Evolutionary conservation across 2,329 filamentous ascomycete genomes (phyloP).

Genomic region (Didymellaceae sp.): DNA sequence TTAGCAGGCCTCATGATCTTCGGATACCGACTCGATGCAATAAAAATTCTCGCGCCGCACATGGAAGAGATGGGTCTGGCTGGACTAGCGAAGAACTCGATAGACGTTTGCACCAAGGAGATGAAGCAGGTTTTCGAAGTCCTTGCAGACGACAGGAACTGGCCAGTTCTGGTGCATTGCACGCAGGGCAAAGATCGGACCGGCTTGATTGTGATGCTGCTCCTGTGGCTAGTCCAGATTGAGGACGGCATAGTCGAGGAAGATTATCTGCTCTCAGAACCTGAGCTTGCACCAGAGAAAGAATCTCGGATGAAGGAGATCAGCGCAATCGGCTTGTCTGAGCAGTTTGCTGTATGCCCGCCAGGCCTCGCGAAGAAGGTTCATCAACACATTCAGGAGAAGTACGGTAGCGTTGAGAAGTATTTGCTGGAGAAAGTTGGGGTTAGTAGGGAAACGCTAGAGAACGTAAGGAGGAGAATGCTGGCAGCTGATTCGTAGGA

Average conservation of each 20-base stretch:
- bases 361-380: constrained; percentile 68
- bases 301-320: constrained; percentile 73
- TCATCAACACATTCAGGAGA: constrained; percentile 62
- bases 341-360: constrained; percentile 71
- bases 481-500: constrained; percentile 25
- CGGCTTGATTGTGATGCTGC: constrained; percentile 72
- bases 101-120: constrained; percentile 71
- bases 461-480: constrained; percentile 44
- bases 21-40: constrained; percentile 72
- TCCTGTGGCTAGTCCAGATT: constrained; percentile 68
- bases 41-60: constrained; percentile 71
- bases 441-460: constrained; percentile 46
- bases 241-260: constrained; percentile 66
- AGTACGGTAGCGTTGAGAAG: constrained; percentile 69
- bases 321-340: constrained; percentile 70
- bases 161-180: constrained; percentile 78
- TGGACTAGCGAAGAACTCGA: constrained; percentile 71
- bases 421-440: constrained; percentile 73
- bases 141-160: constrained; percentile 56
- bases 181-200: constrained; percentile 89
- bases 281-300: constrained; percentile 66
- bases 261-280: constrained; percentile 74
- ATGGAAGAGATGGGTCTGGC: constrained; percentile 75
- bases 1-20: constrained; percentile 68
- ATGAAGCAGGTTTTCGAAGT: constrained; percentile 62